Base-by-base conservation (phyloP, 768 basidiomycete genomes). In the Auricularia heimuer region DNA sequence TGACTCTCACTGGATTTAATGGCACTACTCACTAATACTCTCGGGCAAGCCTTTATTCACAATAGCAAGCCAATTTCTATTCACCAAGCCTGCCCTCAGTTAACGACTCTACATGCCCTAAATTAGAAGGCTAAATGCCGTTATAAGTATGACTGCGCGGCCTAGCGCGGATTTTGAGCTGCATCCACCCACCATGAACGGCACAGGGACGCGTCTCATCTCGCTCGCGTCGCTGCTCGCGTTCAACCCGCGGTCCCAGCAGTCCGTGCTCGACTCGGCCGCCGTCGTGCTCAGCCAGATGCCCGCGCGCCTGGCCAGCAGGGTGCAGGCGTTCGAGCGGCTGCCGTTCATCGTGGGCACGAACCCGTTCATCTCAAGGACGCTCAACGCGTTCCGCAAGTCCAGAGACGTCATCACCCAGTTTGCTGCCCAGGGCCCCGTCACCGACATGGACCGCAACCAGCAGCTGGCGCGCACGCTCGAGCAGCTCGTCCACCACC, bases 341-440 rank as follows among this genome's bases (percentile, higher is more conserved):
- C 80, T 94, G 37, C 92, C 92, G 0, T 94, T 89, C 75, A 94
- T 94, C 45, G 92, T 93, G 61, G 92, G 90, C 24, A 92, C 89
- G 62, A 94, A 94, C 73, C 92, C 92, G 14, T 91, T 89, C 74
- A 83, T 94, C n/a, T 81, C 88, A 3, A 84, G 82, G 65, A 85
- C 85, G 12, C 78, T 92, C 66, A 77, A 85, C 64, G 80, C 87
- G 4, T 88, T 90, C 75, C 79, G 83, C 69, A 80, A 84, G 60
- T 87, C 87, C 73, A 91, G 93, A 71, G 76, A 81, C 62, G 83
- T 83, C 71, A 78, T 92, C 44, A 86, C 88, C 18, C 85, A 80
- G 24, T 84, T 90, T 71, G 84, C 86, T 6, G 24, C 4, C 24
- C 11, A 60, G 14, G 56, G 56, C 14, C 77, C 79, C 1, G 83